Evolutionary conservation across 2,329 filamentous ascomycete genomes (phyloP).

Genomic region (Xylariaceae sp.): DNA sequence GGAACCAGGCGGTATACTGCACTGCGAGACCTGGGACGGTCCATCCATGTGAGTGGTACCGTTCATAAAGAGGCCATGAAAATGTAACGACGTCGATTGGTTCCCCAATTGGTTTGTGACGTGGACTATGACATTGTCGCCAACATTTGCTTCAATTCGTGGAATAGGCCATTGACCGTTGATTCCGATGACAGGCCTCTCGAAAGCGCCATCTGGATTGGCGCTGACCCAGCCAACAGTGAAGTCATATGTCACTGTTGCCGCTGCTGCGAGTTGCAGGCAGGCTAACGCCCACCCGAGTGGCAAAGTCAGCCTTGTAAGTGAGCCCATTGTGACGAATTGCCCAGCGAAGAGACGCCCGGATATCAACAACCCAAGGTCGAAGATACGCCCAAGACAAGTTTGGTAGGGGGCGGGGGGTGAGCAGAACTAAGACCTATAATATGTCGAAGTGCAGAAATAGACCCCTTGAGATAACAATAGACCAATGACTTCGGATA

Average conservation of each 20-base stretch:
- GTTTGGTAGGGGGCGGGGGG: background rate
- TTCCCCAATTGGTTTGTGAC: constrained; percentile 66
- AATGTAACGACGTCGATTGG: constrained; percentile 68
- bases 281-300: constrained; percentile 27
- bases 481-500: background rate
- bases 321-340: constrained; percentile 27
- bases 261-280: constrained; percentile 44
- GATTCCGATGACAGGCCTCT: constrained; percentile 75
- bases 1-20: constrained; percentile 66
- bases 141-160: constrained; percentile 64
- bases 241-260: constrained; percentile 66
- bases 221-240: constrained; percentile 73
- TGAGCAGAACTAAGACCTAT: background rate
- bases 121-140: constrained; percentile 66
- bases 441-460: background rate
- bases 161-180: constrained; percentile 80
- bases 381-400: background rate
- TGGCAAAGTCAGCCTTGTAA: constrained; percentile 18
- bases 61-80: constrained; percentile 75
- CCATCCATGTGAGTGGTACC: constrained; percentile 75
- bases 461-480: background rate
- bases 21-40: constrained; percentile 69
- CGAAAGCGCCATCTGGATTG: constrained; percentile 71
- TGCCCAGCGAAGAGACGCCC: background rate
- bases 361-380: background rate